These are phyloP conservation scores for Zhuliangozyma blackwelliae DNA, from an alignment of 1,139 yeast genomes.

Conservation along the genomic window DNA sequence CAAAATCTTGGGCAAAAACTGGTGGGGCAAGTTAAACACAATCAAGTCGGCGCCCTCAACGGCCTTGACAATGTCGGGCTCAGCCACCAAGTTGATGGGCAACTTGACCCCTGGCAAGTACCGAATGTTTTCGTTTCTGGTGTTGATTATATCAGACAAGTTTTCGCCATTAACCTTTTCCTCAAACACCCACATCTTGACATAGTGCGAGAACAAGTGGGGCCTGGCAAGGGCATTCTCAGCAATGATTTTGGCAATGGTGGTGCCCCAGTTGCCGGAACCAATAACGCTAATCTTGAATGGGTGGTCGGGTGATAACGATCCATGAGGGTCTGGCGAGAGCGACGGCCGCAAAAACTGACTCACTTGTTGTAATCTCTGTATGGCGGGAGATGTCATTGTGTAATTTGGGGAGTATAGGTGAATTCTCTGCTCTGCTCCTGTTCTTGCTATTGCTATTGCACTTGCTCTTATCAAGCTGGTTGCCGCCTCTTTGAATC, in stretches of 20 bases:
- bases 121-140: constrained; percentile 42
- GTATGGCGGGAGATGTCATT: constrained; percentile 16
- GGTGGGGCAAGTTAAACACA: constrained; percentile 48
- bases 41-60: constrained; percentile 42
- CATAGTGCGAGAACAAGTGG: constrained; percentile 33
- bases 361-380: constrained; percentile 38
- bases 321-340: constrained; percentile 13
- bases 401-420: no score
- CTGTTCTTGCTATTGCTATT: no score
- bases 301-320: constrained; percentile 26
- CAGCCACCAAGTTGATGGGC: constrained; percentile 41
- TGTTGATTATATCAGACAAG: constrained; percentile 42
- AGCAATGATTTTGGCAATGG: constrained; percentile 44
- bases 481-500: no score
- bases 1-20: constrained; percentile 39
- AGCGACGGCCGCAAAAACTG: constrained; percentile 27
- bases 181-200: constrained; percentile 48
- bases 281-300: constrained; percentile 43
- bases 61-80: constrained; percentile 34
- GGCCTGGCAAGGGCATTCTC: constrained; percentile 42
- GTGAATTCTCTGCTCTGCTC: no score
- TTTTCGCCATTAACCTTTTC: constrained; percentile 40
- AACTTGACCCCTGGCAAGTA: constrained; percentile 43
- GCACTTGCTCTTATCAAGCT: no score
- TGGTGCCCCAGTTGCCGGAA: constrained; percentile 50